Conservation (phyloP, 495 filamentous ascomycete species). For the Physcia stellaris region DNA sequence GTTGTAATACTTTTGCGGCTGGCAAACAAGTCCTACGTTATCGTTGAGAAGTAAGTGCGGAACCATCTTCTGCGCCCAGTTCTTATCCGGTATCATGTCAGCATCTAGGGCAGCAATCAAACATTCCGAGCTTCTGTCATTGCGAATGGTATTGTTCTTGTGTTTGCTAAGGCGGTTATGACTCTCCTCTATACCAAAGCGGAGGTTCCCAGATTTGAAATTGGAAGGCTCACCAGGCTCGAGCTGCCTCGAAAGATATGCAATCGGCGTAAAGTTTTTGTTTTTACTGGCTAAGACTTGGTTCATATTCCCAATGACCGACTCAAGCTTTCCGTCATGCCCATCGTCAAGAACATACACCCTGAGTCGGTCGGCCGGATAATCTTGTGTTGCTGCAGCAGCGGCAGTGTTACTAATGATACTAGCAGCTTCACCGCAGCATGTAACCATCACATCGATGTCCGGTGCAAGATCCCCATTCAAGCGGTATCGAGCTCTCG, state of each 20-base stretch:
- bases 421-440: slow-evolving; percentile 36
- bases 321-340: slow-evolving; percentile 23
- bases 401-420: slow-evolving; percentile 37
- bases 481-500: slow-evolving; percentile 10
- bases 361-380: slow-evolving; percentile 32
- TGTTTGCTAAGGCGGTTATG: slow-evolving; percentile 14
- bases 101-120: slow-evolving; percentile 39
- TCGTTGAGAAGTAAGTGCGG: slow-evolving; percentile 33
- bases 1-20: slow-evolving; percentile 40
- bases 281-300: not conserved
- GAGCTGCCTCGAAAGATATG: slow-evolving; percentile 33
- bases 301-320: slow-evolving; percentile 14
- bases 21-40: slow-evolving; percentile 33
- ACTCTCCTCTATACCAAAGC: slow-evolving; percentile 28
- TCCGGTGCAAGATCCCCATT: slow-evolving; percentile 29
- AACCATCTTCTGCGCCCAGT: slow-evolving; percentile 34
- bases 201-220: slow-evolving; percentile 43
- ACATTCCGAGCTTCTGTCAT: no score
- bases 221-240: slow-evolving; percentile 30
- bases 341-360: slow-evolving; percentile 39
- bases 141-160: no score
- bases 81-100: slow-evolving; percentile 41
- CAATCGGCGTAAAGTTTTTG: slow-evolving; percentile 18
- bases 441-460: slow-evolving; percentile 37
- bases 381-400: slow-evolving; percentile 35